A percentile compares a stretch with the other conserved stretches of the same genome.
These are phyloP conservation scores for Melastoma candidum DNA, from an alignment of 441 rosid species.

Conservation along the genomic window DNA sequence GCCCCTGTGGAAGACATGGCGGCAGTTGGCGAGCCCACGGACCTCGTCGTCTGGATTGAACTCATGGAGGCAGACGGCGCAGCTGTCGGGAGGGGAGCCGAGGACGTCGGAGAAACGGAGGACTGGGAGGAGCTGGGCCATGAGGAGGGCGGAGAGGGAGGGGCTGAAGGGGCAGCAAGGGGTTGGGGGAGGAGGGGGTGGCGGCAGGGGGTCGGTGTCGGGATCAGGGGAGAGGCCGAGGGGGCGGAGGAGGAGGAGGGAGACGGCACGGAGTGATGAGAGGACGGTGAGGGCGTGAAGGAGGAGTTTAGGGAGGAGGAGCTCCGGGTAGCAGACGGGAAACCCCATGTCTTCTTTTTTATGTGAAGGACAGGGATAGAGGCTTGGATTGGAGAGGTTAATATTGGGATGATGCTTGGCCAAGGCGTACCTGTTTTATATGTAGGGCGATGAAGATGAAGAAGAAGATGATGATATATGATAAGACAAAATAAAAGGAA, in stretches of 20 bases:
- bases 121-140: conserved; percentile 71
- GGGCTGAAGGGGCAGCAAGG: neutral
- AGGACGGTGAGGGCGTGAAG: conserved; percentile 58
- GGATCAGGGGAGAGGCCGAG: conserved; percentile 43
- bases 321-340: conserved; percentile 71
- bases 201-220: conserved; percentile 29
- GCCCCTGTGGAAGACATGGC: conserved; percentile 64
- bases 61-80: conserved; percentile 84
- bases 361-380: no score
- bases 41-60: conserved; percentile 67
- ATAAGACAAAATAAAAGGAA: no score
- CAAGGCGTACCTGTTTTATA: no score
- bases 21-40: conserved; percentile 62
- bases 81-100: conserved; percentile 55
- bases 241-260: conserved; percentile 34
- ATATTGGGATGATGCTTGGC: no score
- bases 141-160: conserved; percentile 48
- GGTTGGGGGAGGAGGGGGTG: neutral
- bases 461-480: no score
- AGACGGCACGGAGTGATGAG: conserved; percentile 42
- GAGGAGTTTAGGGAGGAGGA: conserved; percentile 63
- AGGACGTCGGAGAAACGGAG: conserved; percentile 56
- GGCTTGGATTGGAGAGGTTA: no score
- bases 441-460: no score
- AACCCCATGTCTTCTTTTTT: conserved; percentile 41